Percentiles rank a stretch among this genome's conserved stretches.
phyloP scores from a whole-genome alignment of 2,329 filamentous ascomycete species.

The Aureobasidium sp. region DNA sequence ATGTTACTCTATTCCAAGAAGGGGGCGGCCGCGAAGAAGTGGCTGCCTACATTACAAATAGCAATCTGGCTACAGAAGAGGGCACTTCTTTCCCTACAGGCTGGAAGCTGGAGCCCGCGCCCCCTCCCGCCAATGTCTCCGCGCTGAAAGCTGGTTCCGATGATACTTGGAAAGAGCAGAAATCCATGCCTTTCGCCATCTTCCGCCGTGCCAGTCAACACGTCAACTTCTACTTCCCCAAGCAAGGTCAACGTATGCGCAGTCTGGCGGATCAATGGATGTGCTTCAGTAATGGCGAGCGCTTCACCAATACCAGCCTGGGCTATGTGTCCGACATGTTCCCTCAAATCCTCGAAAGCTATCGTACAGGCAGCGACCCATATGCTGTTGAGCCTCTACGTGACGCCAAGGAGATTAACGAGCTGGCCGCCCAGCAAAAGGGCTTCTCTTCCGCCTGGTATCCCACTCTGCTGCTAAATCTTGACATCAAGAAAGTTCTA shows the following conservation, averaged over 20 bases:
- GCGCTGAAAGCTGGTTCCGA: constrained; percentile 38
- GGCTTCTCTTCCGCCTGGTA: constrained; percentile 53
- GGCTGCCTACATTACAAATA: constrained; percentile 57
- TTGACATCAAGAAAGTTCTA: constrained; percentile 68
- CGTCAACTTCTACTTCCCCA: constrained; percentile 46
- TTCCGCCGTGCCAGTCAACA: constrained; percentile 45
- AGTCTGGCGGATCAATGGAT: constrained; percentile 59
- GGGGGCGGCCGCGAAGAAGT: constrained; percentile 43
- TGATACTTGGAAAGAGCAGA: constrained; percentile 38
- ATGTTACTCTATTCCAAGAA: constrained; percentile 51
- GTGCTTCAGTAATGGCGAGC: constrained; percentile 50
- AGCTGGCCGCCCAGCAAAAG: constrained; percentile 21
- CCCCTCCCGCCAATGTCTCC: constrained; percentile 35
- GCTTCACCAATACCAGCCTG: constrained; percentile 57
- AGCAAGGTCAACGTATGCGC: constrained; percentile 33
- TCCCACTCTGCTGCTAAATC: constrained; percentile 64
- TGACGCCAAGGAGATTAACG: constrained; percentile 21
- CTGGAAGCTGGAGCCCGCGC: constrained; percentile 44
- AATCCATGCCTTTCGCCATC: constrained; percentile 35
- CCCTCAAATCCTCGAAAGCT: constrained; percentile 54
- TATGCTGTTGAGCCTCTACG: constrained; percentile 24
- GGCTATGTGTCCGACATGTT: constrained; percentile 63
- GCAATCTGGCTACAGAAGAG: constrained; percentile 51
- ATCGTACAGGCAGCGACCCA: constrained; percentile 27
- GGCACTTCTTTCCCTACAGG: constrained; percentile 50